Evolutionary conservation across 345 rosid genomes (phyloP), one percentile per base, ranked within the genome.

Genomic region (Gossypium rotundifolium): DNA sequence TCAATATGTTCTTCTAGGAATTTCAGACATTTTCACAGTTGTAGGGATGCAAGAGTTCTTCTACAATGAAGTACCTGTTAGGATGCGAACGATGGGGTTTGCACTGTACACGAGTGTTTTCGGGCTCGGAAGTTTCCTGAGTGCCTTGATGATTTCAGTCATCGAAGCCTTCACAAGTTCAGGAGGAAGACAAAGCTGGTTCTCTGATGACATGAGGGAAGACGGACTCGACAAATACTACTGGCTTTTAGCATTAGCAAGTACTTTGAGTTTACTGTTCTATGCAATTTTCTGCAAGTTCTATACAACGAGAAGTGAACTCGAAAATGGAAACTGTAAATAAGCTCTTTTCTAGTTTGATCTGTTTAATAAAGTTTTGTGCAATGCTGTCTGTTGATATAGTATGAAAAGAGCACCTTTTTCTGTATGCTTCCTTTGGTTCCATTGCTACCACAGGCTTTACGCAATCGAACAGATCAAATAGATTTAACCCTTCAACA

Each of bases 21-120:
- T 92, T 25, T 87, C 98, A 12, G 99, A 95, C 74, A 87, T 95
- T 29, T 95, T 95, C 79, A 95, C 99, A 0, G 99, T 95, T 20
- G 94, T 95, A 12, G 98, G 98, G 10, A 91, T 95, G 99, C 99
- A 95, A 78, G 98, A 95, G 83, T 95, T 92, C 78, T 95, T 95
- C 78, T 95, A 92, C 81, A 82, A 84, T 42, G 97, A 95, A 76
- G 98, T 95, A 10, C 99, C 99, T 1, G 83, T 83, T 0, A 83
- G 85, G 68, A 95, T 95, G 99, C 82, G 91, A 75, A 90, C 99
- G 0, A 88, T 92, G 97, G 99, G 94, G 6, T 92, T 95, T 66
- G 98, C 99, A 0, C 74, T 95, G 11, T 89, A 92, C 70, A 92
- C 96, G 0, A 91, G 99, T 52, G 99, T 95, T 10, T 95, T 92